These are phyloP conservation scores for Gonapodya sp. DNA, from an alignment of 192 early-diverging fungal genomes.

Conservation along the genomic window DNA sequence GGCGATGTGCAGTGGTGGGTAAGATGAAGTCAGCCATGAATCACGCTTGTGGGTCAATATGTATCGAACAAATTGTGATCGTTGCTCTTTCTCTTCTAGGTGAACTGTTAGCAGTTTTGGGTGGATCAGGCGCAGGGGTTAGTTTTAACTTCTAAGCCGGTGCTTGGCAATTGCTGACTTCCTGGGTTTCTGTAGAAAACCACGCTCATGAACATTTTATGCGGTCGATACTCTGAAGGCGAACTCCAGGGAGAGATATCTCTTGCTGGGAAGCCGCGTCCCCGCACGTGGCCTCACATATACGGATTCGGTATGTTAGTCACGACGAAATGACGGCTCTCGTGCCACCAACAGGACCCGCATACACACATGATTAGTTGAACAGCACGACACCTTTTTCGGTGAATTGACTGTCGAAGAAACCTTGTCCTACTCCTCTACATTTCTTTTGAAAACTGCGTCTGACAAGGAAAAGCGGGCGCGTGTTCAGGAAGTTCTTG, in stretches of 20 bases:
- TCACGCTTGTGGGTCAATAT: background rate
- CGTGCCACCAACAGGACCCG: no score
- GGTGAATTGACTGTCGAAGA: background rate
- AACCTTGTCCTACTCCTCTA: background rate
- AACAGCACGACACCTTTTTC: background rate
- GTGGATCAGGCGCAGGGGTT: slow-evolving; percentile 14
- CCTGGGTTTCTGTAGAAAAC: no score
- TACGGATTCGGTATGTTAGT: no score
- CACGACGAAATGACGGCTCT: no score
- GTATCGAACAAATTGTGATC: background rate
- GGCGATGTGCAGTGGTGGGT: background rate
- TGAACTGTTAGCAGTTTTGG: slow-evolving; percentile 11
- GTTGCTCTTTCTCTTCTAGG: background rate
- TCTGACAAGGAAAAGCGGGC: background rate
- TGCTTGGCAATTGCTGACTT: no score
- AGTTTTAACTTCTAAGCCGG: no score
- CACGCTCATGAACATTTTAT: slow-evolving; percentile 24
- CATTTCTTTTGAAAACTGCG: background rate
- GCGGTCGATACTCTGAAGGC: slow-evolving; percentile 64
- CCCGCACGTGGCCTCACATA: background rate
- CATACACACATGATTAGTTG: no score
- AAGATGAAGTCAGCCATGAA: background rate
- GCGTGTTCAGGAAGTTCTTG: background rate
- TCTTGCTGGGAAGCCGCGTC: slow-evolving; percentile 50
- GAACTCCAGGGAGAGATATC: slow-evolving; percentile 56